These are phyloP conservation scores for Phytophthora pini DNA, from an alignment of 352 stramenopile genomes.

Conservation along the genomic window DNA sequence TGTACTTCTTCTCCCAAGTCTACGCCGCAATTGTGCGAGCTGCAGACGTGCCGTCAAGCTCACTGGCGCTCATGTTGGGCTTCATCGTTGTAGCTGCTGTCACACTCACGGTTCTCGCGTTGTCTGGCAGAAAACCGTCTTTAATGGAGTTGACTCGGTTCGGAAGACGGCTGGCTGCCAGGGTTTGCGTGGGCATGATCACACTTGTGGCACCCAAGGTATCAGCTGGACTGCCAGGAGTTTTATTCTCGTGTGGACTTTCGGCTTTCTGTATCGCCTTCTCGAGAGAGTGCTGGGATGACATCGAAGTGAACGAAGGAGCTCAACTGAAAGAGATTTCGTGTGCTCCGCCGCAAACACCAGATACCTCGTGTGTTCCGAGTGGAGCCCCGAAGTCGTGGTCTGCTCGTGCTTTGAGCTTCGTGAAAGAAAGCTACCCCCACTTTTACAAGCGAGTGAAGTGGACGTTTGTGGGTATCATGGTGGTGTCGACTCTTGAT, in stretches of 20 bases:
- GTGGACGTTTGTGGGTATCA: conserved; percentile 81
- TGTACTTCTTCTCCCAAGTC: conserved; percentile 68
- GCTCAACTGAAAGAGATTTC: conserved; percentile 26
- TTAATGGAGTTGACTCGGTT: conserved; percentile 40
- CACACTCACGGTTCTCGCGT: conserved; percentile 51
- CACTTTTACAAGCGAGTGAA: conserved; percentile 78
- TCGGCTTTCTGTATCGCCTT: conserved; percentile 76
- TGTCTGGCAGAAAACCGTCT: conserved; percentile 54
- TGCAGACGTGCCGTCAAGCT: conserved; percentile 47
- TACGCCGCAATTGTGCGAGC: conserved; percentile 55
- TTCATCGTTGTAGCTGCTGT: conserved; percentile 55
- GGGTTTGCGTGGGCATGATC: conserved; percentile 50
- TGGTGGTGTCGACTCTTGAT: conserved; percentile 72
- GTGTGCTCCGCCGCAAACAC: neutral
- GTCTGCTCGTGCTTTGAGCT: conserved; percentile 28
- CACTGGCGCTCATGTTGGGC: conserved; percentile 45
- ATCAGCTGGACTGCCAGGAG: conserved; percentile 47
- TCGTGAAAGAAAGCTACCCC: conserved; percentile 43
- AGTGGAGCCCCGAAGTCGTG: conserved; percentile 17
- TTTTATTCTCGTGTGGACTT: conserved; percentile 63
- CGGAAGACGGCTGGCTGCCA: conserved; percentile 39
- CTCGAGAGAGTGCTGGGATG: conserved; percentile 77
- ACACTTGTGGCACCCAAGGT: conserved; percentile 55
- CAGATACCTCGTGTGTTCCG: neutral
- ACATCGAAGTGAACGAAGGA: conserved; percentile 56